Evolutionary conservation across 2,329 filamentous ascomycete genomes (phyloP).

Genomic region (Coniochaeta sp.): DNA sequence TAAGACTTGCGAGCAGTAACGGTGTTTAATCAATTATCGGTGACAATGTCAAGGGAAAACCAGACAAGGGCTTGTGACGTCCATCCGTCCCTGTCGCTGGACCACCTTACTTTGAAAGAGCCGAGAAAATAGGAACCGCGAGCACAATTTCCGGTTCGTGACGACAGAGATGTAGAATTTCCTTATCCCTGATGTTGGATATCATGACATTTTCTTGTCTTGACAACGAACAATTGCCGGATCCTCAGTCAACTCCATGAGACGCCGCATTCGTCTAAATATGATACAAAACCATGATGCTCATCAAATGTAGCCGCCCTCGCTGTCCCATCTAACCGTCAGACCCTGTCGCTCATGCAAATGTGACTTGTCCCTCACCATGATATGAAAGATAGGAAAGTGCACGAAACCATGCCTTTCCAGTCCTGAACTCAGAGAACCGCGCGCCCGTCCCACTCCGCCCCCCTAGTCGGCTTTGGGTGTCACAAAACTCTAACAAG

Average conservation of each 20-base stretch:
- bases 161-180: no score
- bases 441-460: not conserved
- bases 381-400: not conserved
- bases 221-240: not conserved
- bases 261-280: not conserved
- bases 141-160: no score
- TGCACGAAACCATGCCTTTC: not conserved
- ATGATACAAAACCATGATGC: not conserved
- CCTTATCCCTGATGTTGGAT: not conserved
- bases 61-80: no score
- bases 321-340: not conserved
- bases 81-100: no score
- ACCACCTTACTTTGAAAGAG: no score
- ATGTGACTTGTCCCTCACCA: not conserved
- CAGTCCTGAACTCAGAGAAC: not conserved
- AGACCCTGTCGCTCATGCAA: not conserved
- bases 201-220: not conserved
- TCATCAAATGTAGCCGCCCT: not conserved
- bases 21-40: no score
- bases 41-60: no score
- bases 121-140: no score
- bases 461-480: not conserved
- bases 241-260: not conserved
- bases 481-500: not conserved
- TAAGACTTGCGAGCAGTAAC: no score